Base-by-base conservation (phyloP, 2,329 filamentous ascomycete genomes). In the Colletotrichum filicis region DNA sequence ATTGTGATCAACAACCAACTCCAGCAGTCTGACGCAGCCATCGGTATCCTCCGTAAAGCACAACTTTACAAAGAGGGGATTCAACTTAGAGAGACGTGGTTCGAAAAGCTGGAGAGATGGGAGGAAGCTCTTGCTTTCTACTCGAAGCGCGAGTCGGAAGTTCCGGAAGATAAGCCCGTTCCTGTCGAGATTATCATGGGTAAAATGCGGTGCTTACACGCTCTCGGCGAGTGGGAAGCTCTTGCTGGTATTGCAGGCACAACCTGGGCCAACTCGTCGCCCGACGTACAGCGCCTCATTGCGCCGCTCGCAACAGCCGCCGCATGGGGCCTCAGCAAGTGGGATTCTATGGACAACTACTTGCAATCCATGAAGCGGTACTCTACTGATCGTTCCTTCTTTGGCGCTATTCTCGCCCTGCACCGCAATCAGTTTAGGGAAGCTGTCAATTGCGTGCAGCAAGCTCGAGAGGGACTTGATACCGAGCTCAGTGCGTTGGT, bases 1-100 rank as follows among this genome's bases (percentile, higher is more conserved):
- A 99, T 99, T 78, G 97, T 96, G 75, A 99, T 99, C 86, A 99
- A 99, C 84, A 99, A 99, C 80, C 96, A 99, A 81, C 89, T 99
- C 7, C 97, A 99, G 81, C 97, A 99, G 82, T 98, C 97, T 8
- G 97, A 99, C 83, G 97, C 97, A 37, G 97, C 97, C 55, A 98
- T 99, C 77, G 97, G 97, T 82, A 99, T 99, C 74, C 87, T 99
- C 70, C 92, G 97, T 63, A 98, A 98, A 84, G 97, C 97, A 9
- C 97, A 99, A 82, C 91, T 95, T 56, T 99, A 98, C 82, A 94
- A 94, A 77, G 97, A 99, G 79, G 91, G 90, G 16, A 97, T 99
- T 35, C 95, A 97, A 79, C 88, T 99, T 62, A 95, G 97, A 73
- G 97, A 99, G 84, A 98, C 95, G 0, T 99, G 97, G 97, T 99